A percentile compares a stretch with the other conserved stretches of the same genome.
Conservation (phyloP, 2,329 filamentous ascomycete species). For the Xylaria polymorpha region DNA sequence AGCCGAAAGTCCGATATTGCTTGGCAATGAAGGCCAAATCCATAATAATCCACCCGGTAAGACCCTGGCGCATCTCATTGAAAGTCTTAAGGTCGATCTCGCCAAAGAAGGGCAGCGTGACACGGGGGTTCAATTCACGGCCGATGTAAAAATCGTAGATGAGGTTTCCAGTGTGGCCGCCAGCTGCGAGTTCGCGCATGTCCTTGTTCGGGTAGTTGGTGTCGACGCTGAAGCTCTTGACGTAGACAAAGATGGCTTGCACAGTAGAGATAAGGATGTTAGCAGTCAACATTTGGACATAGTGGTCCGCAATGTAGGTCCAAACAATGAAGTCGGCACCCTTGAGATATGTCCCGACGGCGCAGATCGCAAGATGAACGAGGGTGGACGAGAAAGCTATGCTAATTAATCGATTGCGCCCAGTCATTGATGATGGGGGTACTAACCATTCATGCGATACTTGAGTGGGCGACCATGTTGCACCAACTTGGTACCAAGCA, state of each 20-base stretch:
- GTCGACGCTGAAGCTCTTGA: constrained; percentile 83
- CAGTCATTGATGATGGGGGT: constrained; percentile 5
- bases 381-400: constrained; percentile 81
- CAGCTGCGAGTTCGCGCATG: constrained; percentile 81
- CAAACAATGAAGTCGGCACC: constrained; percentile 88
- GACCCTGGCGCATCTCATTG: constrained; percentile 87
- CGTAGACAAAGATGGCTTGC: constrained; percentile 82
- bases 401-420: constrained; percentile 31
- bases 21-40: constrained; percentile 87
- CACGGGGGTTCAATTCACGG: constrained; percentile 90
- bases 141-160: constrained; percentile 98
- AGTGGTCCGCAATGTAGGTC: constrained; percentile 94
- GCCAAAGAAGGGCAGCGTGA: constrained; percentile 81
- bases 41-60: constrained; percentile 89
- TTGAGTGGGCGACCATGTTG: constrained; percentile 77
- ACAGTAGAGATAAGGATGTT: constrained; percentile 81
- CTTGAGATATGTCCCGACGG: constrained; percentile 78
- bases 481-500: constrained; percentile 75
- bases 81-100: constrained; percentile 92
- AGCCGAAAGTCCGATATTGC: constrained; percentile 87
- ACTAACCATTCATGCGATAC: constrained; percentile 82
- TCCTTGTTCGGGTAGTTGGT: constrained; percentile 71
- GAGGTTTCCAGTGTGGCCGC: constrained; percentile 84
- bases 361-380: constrained; percentile 74
- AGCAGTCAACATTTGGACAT: constrained; percentile 83